Conservation (phyloP, 1,284 basidiomycete species). For the Leucoagaricus sp. region DNA sequence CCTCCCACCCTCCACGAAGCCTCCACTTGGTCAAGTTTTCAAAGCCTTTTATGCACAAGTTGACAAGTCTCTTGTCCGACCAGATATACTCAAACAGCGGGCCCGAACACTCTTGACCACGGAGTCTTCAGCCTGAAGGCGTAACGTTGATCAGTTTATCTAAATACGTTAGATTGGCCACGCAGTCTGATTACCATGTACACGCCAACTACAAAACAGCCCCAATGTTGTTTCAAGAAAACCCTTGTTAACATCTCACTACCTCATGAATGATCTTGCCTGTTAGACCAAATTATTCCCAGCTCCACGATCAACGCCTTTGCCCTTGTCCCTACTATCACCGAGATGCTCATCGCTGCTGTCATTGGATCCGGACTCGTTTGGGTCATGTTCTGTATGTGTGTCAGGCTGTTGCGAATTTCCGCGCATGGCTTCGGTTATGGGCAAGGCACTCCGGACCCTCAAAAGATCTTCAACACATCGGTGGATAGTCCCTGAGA, state of each 20-base stretch:
- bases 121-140: too few species aligned
- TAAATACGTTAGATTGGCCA: background rate
- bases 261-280: background rate
- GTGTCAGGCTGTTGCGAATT: background rate
- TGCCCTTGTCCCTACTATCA: slow-evolving; percentile 3
- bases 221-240: background rate
- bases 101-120: slow-evolving; percentile 42
- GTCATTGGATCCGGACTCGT: background rate
- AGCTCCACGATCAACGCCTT: slow-evolving; percentile 8
- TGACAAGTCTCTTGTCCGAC: slow-evolving; percentile 59
- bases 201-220: background rate
- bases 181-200: too few species aligned
- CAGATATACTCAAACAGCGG: slow-evolving; percentile 54
- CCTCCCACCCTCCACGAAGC: slow-evolving; percentile 29
- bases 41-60: slow-evolving; percentile 63
- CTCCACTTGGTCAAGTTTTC: slow-evolving; percentile 50
- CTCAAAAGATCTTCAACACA: slow-evolving; percentile 79
- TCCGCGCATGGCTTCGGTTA: background rate
- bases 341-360: slow-evolving; percentile 3
- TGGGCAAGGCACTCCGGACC: slow-evolving; percentile 69
- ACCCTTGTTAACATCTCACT: background rate
- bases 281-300: background rate
- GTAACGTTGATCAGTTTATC: too few species aligned
- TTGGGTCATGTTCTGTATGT: background rate
- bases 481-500: slow-evolving; percentile 66